Conservation (phyloP, 371 early-diverging fungal species). For the Thermomucor indicae-seudaticae region DNA sequence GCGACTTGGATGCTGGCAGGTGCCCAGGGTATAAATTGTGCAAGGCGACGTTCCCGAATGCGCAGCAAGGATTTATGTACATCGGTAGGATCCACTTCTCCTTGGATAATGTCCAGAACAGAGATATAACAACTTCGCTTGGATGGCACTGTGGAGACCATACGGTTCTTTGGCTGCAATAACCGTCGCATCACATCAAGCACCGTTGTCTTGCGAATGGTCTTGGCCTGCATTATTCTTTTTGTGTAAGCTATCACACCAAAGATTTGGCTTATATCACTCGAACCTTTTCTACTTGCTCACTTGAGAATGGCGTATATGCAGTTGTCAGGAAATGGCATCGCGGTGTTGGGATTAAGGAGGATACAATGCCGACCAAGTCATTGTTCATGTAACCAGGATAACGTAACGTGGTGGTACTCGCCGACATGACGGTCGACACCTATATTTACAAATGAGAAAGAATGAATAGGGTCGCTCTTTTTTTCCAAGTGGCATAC, state of each 20-base stretch:
- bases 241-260: background rate
- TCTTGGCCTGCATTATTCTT: conserved; percentile 56
- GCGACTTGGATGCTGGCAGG: conserved; percentile 98
- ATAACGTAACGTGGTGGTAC: conserved; percentile 97
- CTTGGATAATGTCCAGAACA: conserved; percentile 95
- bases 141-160: conserved; percentile 90
- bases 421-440: conserved; percentile 97
- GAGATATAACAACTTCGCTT: conserved; percentile 95
- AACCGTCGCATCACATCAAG: conserved; percentile 96
- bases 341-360: conserved; percentile 93
- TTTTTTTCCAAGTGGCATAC: conserved; percentile 45
- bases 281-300: conserved; percentile 83
- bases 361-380: conserved; percentile 90
- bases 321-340: conserved; percentile 98
- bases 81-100: conserved; percentile 97
- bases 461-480: too few species aligned
- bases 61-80: conserved; percentile 97
- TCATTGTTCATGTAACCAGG: conserved; percentile 99
- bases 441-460: conserved; percentile 42
- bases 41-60: conserved; percentile 90
- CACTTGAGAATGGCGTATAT: conserved; percentile 98
- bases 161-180: conserved; percentile 93
- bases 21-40: conserved; percentile 99
- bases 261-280: background rate
- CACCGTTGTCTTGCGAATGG: conserved; percentile 95